These are phyloP conservation scores for Sapria himalayana DNA, from an alignment of 345 rosid species.

Conservation along the genomic window DNA sequence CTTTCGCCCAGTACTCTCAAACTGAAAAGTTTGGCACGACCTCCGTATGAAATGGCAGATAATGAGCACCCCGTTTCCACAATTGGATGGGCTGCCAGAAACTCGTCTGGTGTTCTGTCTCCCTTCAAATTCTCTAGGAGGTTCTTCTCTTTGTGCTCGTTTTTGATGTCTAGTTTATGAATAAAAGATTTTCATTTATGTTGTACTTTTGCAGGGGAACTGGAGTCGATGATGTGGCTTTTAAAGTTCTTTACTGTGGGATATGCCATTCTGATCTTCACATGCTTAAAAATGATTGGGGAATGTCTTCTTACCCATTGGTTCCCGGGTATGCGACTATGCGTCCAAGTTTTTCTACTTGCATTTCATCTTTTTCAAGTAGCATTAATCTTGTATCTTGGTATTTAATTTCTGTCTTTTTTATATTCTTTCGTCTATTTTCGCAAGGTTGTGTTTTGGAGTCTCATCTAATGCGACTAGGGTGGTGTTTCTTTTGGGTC, in stretches of 20 bases:
- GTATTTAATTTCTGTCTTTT: too few species aligned
- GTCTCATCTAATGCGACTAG: too few species aligned
- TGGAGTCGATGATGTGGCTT: constrained; percentile 35
- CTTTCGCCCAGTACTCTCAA: too few species aligned
- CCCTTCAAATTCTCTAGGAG: constrained; percentile 44
- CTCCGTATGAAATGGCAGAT: too few species aligned
- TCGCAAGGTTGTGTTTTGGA: too few species aligned
- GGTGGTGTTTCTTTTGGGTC: too few species aligned
- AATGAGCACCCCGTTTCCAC: constrained; percentile 14
- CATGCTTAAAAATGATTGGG: constrained; percentile 29
- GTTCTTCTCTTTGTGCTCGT: constrained; percentile 8
- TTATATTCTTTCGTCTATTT: too few species aligned
- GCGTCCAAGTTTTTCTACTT: too few species aligned
- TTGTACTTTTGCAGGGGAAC: constrained; percentile 19
- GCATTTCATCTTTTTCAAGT: too few species aligned
- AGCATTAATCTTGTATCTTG: too few species aligned
- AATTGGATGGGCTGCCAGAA: constrained; percentile 47
- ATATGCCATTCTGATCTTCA: constrained; percentile 52
- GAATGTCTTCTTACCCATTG: constrained; percentile 26
- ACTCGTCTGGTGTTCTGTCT: constrained; percentile 35
- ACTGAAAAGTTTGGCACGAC: too few species aligned
- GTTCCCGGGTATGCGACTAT: constrained; percentile 36
- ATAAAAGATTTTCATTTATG: constrained; percentile 1
- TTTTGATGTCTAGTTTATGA: not conserved
- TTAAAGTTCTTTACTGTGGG: constrained; percentile 49